Evolutionary conservation across 768 basidiomycete species (phyloP).

Genomic region (Infundibulicybe gibba): DNA sequence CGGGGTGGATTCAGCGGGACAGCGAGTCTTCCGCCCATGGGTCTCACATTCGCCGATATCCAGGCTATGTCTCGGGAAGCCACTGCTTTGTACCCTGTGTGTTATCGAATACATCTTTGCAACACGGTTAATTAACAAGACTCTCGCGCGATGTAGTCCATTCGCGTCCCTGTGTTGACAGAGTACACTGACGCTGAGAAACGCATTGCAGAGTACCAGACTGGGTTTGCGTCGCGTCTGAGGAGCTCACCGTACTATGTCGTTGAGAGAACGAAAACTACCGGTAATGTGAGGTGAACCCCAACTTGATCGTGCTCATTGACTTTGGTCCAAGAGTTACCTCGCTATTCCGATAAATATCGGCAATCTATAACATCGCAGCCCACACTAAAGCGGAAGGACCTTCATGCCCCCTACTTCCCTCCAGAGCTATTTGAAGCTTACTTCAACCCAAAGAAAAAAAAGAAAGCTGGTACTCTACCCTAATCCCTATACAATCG

Average conservation of each 20-base stretch:
- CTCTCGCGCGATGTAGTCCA: conserved; percentile 39
- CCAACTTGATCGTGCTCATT: no score
- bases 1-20: conserved; percentile 59
- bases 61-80: conserved; percentile 74
- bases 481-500: background rate
- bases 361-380: conserved; percentile 55
- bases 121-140: conserved; percentile 16
- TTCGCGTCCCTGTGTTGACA: conserved; percentile 66
- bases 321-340: conserved; percentile 47
- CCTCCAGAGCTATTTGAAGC: conserved; percentile 72
- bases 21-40: conserved; percentile 62
- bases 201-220: conserved; percentile 61
- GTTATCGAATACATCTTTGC: conserved; percentile 26
- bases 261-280: conserved; percentile 65
- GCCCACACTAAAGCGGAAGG: conserved; percentile 65
- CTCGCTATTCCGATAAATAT: conserved; percentile 85
- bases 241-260: conserved; percentile 73
- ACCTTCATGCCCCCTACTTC: conserved; percentile 75
- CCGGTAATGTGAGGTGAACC: conserved; percentile 27
- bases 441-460: conserved; percentile 76
- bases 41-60: conserved; percentile 76
- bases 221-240: conserved; percentile 61
- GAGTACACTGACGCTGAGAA: conserved; percentile 66
- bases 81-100: conserved; percentile 78
- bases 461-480: conserved; percentile 41